Evolutionary conservation across 768 basidiomycete genomes (phyloP).

Genomic region (Heimioporus sp.): DNA sequence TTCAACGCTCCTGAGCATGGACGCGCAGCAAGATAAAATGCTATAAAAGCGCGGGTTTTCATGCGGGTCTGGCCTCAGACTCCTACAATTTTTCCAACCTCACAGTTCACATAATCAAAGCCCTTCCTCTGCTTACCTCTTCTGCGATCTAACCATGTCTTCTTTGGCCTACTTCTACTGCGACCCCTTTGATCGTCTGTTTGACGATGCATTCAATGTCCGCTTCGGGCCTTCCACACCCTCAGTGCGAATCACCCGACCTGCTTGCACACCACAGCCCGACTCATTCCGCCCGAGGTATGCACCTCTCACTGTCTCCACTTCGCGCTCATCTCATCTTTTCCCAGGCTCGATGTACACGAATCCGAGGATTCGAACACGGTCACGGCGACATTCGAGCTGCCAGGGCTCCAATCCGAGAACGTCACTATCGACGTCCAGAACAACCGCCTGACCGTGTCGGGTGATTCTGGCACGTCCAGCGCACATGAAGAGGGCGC

Average conservation of each 20-base stretch:
- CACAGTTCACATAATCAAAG: neutral
- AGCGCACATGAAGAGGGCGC: constrained; percentile 36
- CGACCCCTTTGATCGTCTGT: neutral
- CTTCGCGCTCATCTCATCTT: neutral
- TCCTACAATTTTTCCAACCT: neutral
- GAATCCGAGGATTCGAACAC: constrained; percentile 39
- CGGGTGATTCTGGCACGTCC: constrained; percentile 40
- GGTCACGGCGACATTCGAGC: constrained; percentile 53
- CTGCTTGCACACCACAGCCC: neutral
- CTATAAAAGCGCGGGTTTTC: no score
- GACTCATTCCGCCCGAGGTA: constrained; percentile 2
- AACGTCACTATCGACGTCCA: constrained; percentile 46
- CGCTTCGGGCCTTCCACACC: neutral
- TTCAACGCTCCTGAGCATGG: neutral
- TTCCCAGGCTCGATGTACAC: constrained; percentile 41
- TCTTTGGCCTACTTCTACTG: neutral
- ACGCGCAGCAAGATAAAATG: no score
- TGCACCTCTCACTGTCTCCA: no score
- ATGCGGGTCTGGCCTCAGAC: no score
- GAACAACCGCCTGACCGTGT: constrained; percentile 43
- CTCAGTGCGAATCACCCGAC: neutral
- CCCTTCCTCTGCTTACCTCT: neutral
- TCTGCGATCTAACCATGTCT: neutral
- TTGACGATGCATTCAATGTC: neutral
- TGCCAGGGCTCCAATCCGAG: constrained; percentile 50